Evolutionary conservation across 2,329 filamentous ascomycete species (phyloP).

Genomic region (Verticillium tricorpus): DNA sequence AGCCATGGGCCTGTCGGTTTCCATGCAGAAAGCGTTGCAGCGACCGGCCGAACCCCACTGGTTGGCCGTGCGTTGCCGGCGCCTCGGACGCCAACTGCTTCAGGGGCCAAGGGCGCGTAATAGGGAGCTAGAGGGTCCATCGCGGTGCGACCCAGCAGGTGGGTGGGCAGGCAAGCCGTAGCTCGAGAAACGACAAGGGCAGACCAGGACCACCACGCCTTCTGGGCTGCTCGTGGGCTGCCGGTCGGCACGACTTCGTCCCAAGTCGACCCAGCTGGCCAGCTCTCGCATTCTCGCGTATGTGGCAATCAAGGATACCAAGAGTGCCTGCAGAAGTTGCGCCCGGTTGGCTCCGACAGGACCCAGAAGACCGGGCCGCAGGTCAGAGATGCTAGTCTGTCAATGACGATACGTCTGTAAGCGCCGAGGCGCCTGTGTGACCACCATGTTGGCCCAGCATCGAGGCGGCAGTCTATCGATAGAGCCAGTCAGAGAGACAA

Average conservation of each 20-base stretch:
- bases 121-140: constrained; percentile 3
- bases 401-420: background rate
- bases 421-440: background rate
- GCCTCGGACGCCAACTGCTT: constrained; percentile 9
- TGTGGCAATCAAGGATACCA: background rate
- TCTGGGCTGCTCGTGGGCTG: background rate
- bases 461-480: background rate
- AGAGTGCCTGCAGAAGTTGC: background rate
- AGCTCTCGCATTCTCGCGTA: background rate
- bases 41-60: constrained; percentile 20
- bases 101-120: constrained; percentile 36
- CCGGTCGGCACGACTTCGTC: background rate
- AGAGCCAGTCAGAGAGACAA: background rate
- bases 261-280: background rate
- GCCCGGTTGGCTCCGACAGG: background rate
- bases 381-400: background rate
- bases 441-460: background rate
- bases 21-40: constrained; percentile 39
- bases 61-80: constrained; percentile 26
- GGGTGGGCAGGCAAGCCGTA: background rate
- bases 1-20: constrained; percentile 29
- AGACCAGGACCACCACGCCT: background rate
- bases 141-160: background rate
- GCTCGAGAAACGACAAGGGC: no score
- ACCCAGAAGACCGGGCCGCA: background rate